Conservation (phyloP, 805 yeast species). For the Kluyveromyces aestuarii region DNA sequence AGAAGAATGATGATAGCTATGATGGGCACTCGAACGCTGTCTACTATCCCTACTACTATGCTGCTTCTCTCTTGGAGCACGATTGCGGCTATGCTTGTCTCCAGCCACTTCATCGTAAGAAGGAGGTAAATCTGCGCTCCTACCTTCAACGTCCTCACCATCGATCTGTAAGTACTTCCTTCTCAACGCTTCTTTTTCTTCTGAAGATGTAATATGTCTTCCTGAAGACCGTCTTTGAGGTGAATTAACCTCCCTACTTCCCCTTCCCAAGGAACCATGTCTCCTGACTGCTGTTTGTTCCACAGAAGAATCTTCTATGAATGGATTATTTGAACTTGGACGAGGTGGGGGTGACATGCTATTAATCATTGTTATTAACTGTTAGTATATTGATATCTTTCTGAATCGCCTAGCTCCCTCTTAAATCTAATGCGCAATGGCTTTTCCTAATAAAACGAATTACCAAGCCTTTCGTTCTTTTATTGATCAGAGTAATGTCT, state of each 20-base stretch:
- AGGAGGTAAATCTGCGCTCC: slow-evolving; percentile 40
- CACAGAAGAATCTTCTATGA: slow-evolving; percentile 20
- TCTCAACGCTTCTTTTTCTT: slow-evolving; percentile 27
- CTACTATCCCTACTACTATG: slow-evolving; percentile 13
- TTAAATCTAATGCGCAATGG: background rate
- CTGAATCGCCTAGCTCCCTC: background rate
- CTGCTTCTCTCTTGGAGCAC: slow-evolving; percentile 16
- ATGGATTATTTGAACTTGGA: slow-evolving; percentile 25
- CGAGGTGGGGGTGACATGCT: slow-evolving; percentile 11
- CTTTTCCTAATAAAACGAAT: background rate
- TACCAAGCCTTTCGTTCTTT: background rate
- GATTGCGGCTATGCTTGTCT: slow-evolving; percentile 23
- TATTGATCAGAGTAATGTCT: background rate
- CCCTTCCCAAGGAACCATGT: background rate
- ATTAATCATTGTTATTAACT: background rate
- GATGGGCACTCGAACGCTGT: slow-evolving; percentile 8
- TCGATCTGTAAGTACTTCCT: slow-evolving; percentile 21
- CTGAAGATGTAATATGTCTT: slow-evolving; percentile 28
- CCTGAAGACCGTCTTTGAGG: slow-evolving; percentile 5
- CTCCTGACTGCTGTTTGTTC: slow-evolving; percentile 10
- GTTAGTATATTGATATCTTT: background rate
- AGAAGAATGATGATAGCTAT: slow-evolving; percentile 8
- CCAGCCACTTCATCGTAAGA: slow-evolving; percentile 64
- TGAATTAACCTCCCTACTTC: slow-evolving; percentile 4
- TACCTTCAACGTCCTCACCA: slow-evolving; percentile 4